Percentiles rank a stretch among this genome's conserved stretches.
These are phyloP conservation scores for Magnolia sinica DNA, from an alignment of 164 flowering plant species.

Conservation along the genomic window DNA sequence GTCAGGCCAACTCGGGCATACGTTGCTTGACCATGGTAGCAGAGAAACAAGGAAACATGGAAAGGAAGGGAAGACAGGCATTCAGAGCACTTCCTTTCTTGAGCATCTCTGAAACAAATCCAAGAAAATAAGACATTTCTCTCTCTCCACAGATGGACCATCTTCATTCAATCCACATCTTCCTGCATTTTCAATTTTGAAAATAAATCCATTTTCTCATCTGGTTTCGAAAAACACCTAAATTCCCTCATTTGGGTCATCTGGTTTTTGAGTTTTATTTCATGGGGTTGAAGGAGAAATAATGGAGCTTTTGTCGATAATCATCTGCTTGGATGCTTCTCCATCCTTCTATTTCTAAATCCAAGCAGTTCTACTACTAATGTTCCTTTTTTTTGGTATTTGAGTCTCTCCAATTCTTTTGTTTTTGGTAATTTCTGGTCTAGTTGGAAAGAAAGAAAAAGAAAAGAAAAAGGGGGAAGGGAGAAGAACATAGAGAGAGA, in stretches of 20 bases:
- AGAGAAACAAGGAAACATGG: background rate
- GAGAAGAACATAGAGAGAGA: no score
- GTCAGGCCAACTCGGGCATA: no score
- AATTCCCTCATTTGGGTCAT: background rate
- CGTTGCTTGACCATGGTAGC: no score
- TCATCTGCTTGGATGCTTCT: background rate
- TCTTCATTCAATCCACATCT: no score
- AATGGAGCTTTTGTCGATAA: background rate
- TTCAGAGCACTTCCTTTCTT: background rate
- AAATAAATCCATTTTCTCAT: background rate
- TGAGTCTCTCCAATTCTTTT: background rate
- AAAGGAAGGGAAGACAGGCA: background rate
- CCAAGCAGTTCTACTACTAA: background rate
- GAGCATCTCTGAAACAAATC: no score
- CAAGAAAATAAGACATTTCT: no score
- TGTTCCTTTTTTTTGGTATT: background rate
- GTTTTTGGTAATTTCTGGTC: background rate
- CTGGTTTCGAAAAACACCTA: background rate
- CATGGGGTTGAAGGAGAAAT: background rate
- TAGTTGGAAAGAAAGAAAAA: no score
- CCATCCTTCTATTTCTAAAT: background rate
- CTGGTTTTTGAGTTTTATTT: background rate
- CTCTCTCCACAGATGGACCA: no score
- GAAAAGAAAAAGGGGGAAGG: no score
- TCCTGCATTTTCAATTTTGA: background rate